Evolutionary conservation across 2,329 filamentous ascomycete genomes (phyloP).

Genomic region (Aspergillus sp.): DNA sequence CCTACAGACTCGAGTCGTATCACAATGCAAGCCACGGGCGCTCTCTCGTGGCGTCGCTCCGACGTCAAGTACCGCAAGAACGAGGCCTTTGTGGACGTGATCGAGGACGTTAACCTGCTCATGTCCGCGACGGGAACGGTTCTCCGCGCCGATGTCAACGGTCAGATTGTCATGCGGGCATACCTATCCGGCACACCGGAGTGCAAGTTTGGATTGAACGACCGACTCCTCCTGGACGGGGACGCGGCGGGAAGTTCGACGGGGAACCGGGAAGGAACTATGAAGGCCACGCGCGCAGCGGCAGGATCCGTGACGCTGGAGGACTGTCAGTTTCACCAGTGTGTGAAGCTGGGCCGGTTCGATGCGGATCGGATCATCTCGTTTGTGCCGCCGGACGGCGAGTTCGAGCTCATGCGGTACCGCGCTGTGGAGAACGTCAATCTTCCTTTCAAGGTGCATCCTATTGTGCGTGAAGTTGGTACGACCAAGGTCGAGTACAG

Average conservation of each 20-base stretch:
- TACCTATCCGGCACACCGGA: constrained; percentile 95
- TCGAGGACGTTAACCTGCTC: constrained; percentile 96
- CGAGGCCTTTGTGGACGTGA: constrained; percentile 98
- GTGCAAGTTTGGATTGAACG: constrained; percentile 98
- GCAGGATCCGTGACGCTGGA: constrained; percentile 93
- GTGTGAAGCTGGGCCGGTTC: constrained; percentile 95
- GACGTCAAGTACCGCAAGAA: constrained; percentile 99
- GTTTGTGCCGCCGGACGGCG: constrained; percentile 93
- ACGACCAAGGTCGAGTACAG: constrained; percentile 98
- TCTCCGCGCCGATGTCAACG: constrained; percentile 90
- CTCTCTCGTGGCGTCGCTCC: constrained; percentile 91
- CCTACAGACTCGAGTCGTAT: constrained; percentile 90
- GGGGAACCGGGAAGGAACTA: constrained; percentile 44
- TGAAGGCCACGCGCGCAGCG: constrained; percentile 90
- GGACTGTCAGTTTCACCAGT: constrained; percentile 98
- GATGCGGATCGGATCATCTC: constrained; percentile 95
- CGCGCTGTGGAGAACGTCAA: constrained; percentile 98
- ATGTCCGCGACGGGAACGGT: constrained; percentile 98
- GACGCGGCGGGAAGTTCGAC: constrained; percentile 56
- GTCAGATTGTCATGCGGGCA: constrained; percentile 97
- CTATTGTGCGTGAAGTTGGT: constrained; percentile 95
- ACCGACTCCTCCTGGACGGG: constrained; percentile 83
- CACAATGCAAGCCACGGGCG: constrained; percentile 98
- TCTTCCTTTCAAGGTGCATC: constrained; percentile 96
- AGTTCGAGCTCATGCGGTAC: constrained; percentile 98